Conservation (phyloP, 164 flowering plant species). For the Annona squamosa region DNA sequence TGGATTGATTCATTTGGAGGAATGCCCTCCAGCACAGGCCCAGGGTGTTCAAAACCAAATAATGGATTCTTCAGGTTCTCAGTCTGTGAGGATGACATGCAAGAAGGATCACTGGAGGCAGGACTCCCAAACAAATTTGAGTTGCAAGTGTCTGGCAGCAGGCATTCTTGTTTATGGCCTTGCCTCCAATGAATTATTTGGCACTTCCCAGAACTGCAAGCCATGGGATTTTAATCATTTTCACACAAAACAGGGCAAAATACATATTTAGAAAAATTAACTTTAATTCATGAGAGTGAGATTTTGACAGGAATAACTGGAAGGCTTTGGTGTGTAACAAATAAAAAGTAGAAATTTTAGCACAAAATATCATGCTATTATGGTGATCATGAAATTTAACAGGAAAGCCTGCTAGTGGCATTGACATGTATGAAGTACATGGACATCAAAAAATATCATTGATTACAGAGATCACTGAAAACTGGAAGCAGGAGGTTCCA, state of each 20-base stretch:
- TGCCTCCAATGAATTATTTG: conserved; percentile 91
- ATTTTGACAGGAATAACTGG: too few relatives aligned
- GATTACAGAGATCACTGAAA: too few relatives aligned
- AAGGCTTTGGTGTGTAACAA: too few relatives aligned
- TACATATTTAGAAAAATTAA: not conserved
- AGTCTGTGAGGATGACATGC: conserved; percentile 16
- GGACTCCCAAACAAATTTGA: conserved; percentile 27
- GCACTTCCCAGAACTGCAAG: conserved; percentile 81
- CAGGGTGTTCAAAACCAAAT: conserved; percentile 15
- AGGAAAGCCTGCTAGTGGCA: too few relatives aligned
- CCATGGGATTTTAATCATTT: not conserved
- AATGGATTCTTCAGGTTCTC: conserved; percentile 16
- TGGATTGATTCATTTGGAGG: conserved; percentile 11
- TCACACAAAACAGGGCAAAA: not conserved
- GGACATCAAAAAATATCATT: too few relatives aligned
- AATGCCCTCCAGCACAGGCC: conserved; percentile 17
- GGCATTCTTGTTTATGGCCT: conserved; percentile 74
- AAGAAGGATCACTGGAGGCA: conserved; percentile 20
- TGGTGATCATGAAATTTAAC: too few relatives aligned
- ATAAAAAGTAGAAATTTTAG: too few relatives aligned
- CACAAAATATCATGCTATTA: too few relatives aligned
- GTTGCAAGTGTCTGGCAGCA: conserved; percentile 28
- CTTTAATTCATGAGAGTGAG: not conserved
- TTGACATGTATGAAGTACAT: too few relatives aligned
- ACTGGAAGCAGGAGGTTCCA: too few relatives aligned